These are phyloP conservation scores for Aspergillus tamarii DNA, from an alignment of 2,329 filamentous ascomycete genomes.

Conservation along the genomic window DNA sequence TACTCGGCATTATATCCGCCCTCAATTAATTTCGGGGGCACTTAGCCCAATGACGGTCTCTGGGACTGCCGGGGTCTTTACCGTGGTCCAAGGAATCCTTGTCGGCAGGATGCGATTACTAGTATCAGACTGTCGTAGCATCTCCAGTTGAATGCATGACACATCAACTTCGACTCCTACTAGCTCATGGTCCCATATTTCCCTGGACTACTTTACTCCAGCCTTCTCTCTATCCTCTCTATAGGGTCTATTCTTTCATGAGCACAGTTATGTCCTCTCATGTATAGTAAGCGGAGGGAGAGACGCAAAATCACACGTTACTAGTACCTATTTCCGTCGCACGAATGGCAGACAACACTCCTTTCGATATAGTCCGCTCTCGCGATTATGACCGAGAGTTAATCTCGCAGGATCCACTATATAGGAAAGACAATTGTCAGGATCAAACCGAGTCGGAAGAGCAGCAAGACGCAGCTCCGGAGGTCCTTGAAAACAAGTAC, in stretches of 20 bases:
- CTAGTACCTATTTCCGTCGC: background rate
- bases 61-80: constrained; percentile 11
- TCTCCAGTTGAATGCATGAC: constrained; percentile 13
- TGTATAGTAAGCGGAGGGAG: background rate
- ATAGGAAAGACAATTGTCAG: background rate
- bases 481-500: constrained; percentile 34
- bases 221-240: background rate
- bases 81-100: constrained; percentile 18
- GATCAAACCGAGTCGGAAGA: constrained; percentile 11
- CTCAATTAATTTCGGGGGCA: constrained; percentile 1
- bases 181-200: background rate
- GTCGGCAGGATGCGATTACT: constrained; percentile 1
- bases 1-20: constrained; percentile 18
- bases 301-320: background rate
- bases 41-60: constrained; percentile 15
- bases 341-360: constrained; percentile 37
- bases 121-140: constrained; percentile 7
- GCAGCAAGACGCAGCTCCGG: constrained; percentile 13
- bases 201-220: background rate
- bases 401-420: background rate
- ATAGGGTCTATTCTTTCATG: background rate
- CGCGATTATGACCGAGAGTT: constrained; percentile 17
- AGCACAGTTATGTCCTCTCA: background rate
- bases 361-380: constrained; percentile 35
- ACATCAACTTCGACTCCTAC: constrained; percentile 7